These are phyloP conservation scores for Penicillium fimorum DNA, from an alignment of 495 filamentous ascomycete species.

Conservation along the genomic window DNA sequence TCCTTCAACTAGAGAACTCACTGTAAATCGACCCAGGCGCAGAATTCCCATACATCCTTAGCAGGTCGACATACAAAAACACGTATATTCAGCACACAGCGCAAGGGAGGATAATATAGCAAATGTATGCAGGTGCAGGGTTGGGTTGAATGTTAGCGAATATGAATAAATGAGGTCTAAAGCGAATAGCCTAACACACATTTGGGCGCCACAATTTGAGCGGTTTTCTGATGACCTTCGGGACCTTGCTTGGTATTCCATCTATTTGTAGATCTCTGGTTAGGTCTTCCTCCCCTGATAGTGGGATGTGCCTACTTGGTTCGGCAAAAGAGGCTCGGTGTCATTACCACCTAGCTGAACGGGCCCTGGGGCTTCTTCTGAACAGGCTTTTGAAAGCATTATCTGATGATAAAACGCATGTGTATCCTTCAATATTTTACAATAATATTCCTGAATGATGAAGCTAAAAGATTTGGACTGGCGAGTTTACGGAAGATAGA, in stretches of 20 bases:
- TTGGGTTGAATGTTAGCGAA: neutral
- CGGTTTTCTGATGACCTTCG: neutral
- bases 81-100: neutral
- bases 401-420: neutral
- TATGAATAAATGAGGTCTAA: neutral
- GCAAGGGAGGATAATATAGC: neutral
- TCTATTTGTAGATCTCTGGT: neutral
- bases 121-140: neutral
- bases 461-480: neutral
- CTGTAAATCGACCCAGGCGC: neutral
- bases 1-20: neutral
- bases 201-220: neutral
- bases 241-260: neutral
- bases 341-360: neutral
- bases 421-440: neutral
- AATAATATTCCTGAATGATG: neutral
- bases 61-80: neutral
- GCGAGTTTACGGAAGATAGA: neutral
- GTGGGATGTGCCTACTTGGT: neutral
- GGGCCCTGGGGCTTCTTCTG: too few species aligned
- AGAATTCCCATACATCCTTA: neutral
- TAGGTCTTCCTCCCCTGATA: neutral
- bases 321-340: neutral
- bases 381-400: neutral
- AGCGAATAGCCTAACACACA: neutral